Evolutionary conservation across 345 rosid species (phyloP), one percentile per base, ranked within the genome.

Genomic region (Microthlaspi erraticum): DNA sequence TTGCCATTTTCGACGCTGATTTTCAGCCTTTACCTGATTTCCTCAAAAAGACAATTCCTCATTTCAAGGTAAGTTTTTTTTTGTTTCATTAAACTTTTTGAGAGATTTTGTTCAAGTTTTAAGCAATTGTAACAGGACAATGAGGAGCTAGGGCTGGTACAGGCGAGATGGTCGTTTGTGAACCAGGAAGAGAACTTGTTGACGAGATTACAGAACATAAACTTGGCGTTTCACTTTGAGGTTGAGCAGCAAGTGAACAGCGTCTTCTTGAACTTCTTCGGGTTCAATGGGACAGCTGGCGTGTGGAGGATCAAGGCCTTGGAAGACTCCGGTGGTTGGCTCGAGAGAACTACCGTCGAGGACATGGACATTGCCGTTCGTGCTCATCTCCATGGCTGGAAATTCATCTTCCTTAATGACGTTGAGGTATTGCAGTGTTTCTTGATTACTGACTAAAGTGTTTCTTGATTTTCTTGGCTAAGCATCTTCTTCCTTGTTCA

Each of bases 321-420:
- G 81, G 96, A 89, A 79, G 95, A 90, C 8, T 77, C 98, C 14
- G 98, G 98, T 70, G 98, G 98, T 20, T 92, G 98, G 98, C 77
- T 92, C 59, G 98, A 92, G 83, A 86, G 98, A 77, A 92, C 98
- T 7, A 92, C 98, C 0, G 98, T 92, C 0, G 98, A 92, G 84
- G 98, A 92, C 78, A 92, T 92, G 98, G 98, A 92, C 76, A 86
- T 92, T 70, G 98, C 98, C 18, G 96, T 92, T 19, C 94, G 96
- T 14, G 98, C 98, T 73, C 98, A 92, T 76, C 96, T 92, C 49
- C 82, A 80, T 10, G 96, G 98, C 39, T 92, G 98, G 98, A 92
- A 90, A 53, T 92, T 92, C 70, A 66, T 90, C 70, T 92, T 86
- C 80, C 87, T 92, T 37, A 88, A 90, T 61, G 95, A 92, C 5